Base-by-base conservation (phyloP, 2,329 filamentous ascomycete species). In the Aureobasidium sp. region DNA sequence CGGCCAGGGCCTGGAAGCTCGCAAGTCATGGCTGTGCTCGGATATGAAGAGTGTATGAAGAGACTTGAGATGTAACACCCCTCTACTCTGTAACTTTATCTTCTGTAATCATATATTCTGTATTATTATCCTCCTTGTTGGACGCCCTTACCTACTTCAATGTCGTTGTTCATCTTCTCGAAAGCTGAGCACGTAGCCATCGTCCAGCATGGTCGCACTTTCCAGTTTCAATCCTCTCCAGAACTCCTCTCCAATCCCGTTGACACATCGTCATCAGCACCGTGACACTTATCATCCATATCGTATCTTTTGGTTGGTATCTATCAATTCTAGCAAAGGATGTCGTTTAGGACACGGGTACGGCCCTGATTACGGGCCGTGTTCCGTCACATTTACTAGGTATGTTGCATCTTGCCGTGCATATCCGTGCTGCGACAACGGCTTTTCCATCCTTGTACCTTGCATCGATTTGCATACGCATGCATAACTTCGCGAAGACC, bases 21-120 rank as follows among this genome's bases (percentile, higher is more conserved):
- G 0, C 75, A 79, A 42, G 79, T 78, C 2, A 82, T 87, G 81
- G 74, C 70, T 13, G 77, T 85, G 23, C 69, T 87, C 26, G 84
- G 84, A 0, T 77, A 77, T 51, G 73, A 78, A 3, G 81, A 84
- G 67, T 78, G 77, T 10, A 65, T 82, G 23, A 68, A 70, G 52
- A 73, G 82, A 53, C 37, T 63, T 6, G 8, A 58, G 23, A 32
- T 39, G 55, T 58, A 20, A 57, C 10, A 5, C 4, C 7, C 5
- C 2, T 36, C 13, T 48, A 13, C 27, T 12, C 8, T 5, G 12
- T 5, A 17, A 23, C 2, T 8, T 36, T 12, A 36, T 48, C 15
- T 8, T 51, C n/a, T 51, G 47, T 51, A 51, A 48, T 10, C 15
- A 51, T 51, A 51, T 15, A 51, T 5, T 9, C 5, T 51, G 47